Evolutionary conservation across 1,139 yeast genomes (phyloP), one percentile per base, ranked within the genome.

Genomic region (Kodamaea sp.): DNA sequence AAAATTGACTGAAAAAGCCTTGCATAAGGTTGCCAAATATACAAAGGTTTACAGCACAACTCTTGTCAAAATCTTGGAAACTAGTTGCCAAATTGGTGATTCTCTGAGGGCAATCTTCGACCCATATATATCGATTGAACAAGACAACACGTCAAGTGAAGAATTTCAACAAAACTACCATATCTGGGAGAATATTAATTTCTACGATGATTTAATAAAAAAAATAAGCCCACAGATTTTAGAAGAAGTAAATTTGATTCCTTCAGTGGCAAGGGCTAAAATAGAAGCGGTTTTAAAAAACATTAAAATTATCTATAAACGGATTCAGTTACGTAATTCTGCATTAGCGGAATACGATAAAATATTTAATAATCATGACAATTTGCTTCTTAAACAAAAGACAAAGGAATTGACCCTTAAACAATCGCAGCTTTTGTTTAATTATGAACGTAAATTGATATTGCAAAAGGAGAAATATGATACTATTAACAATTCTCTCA

Each of bases 291-390:
- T 65, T n/a, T 36, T 52, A 11, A 42, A 44, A 2, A 42, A 48
- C n/a, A 58, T 68, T 31, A 63, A 58, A 31, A 24, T 24, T 7
- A 40, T 46, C 12, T 32, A 39, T 24, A 53, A 53, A 20, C 55
- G 49, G 15, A 54, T 70, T 6, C 60, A 54, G 26, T 47, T 44
- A 6, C 50, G 77, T 29, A 60, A 62, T 29, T 49, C 53, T 37
- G 56, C 65, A 1, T 54, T 67, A 30, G 48, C 67, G 37, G 74
- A 70, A 32, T 65, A 61, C 45, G 75, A 71, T 37, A 55, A 55
- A 27, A 50, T 54, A 1, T 53, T 48, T 35, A 60, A 58, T 30
- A 47, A 49, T 8, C 55, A 61, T 25, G 66, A 66, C 27, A 32
- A 40, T 4, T 52, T 69, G 36, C 31, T 54, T 1, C 36, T 57